These are phyloP conservation scores for Raphidocelis subcapitata DNA, from an alignment of 139 green algal species.

Conservation along the genomic window DNA sequence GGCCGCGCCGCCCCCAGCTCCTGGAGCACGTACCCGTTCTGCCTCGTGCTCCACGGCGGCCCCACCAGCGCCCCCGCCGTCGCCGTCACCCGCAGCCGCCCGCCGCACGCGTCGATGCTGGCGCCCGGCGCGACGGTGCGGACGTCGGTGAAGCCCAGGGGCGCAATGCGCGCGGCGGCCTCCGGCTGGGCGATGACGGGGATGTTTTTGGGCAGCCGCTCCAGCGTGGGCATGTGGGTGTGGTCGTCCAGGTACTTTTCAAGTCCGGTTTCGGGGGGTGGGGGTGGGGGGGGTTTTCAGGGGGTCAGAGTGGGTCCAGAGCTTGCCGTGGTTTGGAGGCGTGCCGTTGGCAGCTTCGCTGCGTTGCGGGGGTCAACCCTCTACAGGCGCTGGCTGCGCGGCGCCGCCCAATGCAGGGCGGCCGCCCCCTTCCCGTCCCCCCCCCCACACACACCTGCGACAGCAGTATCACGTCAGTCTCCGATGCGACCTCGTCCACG, in stretches of 20 bases:
- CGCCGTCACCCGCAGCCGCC: constrained; percentile 54
- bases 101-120: constrained; percentile 44
- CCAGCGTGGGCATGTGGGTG: constrained; percentile 73
- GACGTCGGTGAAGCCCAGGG: constrained; percentile 70
- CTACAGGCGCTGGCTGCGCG: too few relatives aligned
- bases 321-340: too few relatives aligned
- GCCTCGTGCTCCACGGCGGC: constrained; percentile 76
- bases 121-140: constrained; percentile 54
- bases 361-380: too few relatives aligned
- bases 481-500: constrained; percentile 42
- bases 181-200: constrained; percentile 67
- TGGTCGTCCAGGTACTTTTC: constrained; percentile 66
- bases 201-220: constrained; percentile 53
- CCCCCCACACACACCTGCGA: constrained; percentile 71
- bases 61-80: constrained; percentile 75
- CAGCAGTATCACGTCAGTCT: constrained; percentile 71
- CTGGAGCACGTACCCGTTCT: constrained; percentile 67
- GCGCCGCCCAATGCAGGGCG: too few relatives aligned
- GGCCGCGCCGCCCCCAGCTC: constrained; percentile 15
- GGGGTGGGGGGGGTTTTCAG: too few relatives aligned
- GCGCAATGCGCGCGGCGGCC: constrained; percentile 47
- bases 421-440: too few relatives aligned
- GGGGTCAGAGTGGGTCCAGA: too few relatives aligned
- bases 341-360: too few relatives aligned
- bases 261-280: not conserved